These are phyloP conservation scores for barley (Hordeum vulgare) DNA, from an alignment of 176 grass and related monocot species.

Conservation along the genomic window DNA sequence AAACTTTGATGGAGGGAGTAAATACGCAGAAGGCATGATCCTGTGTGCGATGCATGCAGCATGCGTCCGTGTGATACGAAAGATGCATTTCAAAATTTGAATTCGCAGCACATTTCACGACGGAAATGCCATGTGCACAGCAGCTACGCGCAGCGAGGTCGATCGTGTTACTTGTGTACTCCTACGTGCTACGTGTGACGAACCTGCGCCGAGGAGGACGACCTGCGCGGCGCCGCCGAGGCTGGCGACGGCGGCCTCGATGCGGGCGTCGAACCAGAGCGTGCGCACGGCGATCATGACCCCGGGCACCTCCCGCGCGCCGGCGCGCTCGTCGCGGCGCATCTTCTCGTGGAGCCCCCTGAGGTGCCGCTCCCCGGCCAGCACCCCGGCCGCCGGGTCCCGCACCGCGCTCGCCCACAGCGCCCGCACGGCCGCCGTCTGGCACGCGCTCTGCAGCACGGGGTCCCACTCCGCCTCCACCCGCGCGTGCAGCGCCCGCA, in stretches of 20 bases:
- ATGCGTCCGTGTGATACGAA: background rate
- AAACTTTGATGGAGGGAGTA: too few relatives aligned
- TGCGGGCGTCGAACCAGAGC: conserved; percentile 76
- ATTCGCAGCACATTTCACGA: background rate
- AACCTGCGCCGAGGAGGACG: conserved; percentile 93
- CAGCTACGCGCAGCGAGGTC: too few relatives aligned
- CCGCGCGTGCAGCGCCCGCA: conserved; percentile 61
- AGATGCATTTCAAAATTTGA: background rate
- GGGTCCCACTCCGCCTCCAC: conserved; percentile 71
- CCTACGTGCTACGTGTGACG: too few relatives aligned
- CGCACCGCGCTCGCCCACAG: conserved; percentile 57
- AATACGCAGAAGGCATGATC: background rate
- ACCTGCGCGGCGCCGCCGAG: conserved; percentile 59
- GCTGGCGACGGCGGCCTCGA: conserved; percentile 55
- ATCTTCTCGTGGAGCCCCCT: conserved; percentile 60
- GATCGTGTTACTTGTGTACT: too few relatives aligned
- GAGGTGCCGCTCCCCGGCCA: conserved; percentile 71
- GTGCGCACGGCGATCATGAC: conserved; percentile 89
- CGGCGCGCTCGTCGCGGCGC: conserved; percentile 57
- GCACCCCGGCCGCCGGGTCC: conserved; percentile 69
- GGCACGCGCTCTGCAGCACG: conserved; percentile 82
- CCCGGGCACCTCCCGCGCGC: conserved; percentile 63
- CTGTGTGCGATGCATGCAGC: background rate
- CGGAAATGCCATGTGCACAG: background rate
- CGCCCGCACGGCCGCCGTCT: conserved; percentile 87